phyloP scores from a whole-genome alignment of 768 basidiomycete species.

The Ramaria rubella region DNA sequence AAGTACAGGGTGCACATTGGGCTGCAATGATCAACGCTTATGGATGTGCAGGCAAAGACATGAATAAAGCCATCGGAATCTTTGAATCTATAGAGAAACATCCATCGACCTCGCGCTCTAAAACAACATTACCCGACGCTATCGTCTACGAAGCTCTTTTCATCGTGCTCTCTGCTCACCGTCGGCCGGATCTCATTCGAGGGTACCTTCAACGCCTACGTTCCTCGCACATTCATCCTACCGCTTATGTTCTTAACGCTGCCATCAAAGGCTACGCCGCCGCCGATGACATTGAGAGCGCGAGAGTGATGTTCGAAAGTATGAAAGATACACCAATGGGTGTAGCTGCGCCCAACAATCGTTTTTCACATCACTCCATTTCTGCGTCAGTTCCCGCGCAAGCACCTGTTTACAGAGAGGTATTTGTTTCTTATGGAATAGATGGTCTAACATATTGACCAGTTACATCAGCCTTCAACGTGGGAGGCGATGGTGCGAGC shows the following conservation, averaged over 20 bases:
- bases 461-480: constrained; percentile 61
- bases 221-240: constrained; percentile 68
- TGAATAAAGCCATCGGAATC: constrained; percentile 64
- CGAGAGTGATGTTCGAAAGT: constrained; percentile 72
- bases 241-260: constrained; percentile 90
- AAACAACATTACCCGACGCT: constrained; percentile 56
- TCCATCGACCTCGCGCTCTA: constrained; percentile 33
- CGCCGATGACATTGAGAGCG: constrained; percentile 59
- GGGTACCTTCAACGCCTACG: constrained; percentile 58
- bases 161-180: constrained; percentile 75
- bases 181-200: constrained; percentile 71
- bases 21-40: constrained; percentile 85
- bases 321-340: constrained; percentile 76
- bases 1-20: constrained; percentile 59
- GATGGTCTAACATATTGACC: background rate
- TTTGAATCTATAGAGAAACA: constrained; percentile 70
- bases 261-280: constrained; percentile 71
- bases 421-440: constrained; percentile 22
- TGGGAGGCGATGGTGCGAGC: constrained; percentile 96
- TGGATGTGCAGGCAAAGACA: constrained; percentile 72
- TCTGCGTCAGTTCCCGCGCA: constrained; percentile 37
- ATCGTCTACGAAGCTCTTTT: constrained; percentile 87
- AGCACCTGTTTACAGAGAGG: constrained; percentile 78
- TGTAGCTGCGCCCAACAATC: constrained; percentile 85
- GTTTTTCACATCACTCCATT: constrained; percentile 71